Evolutionary conservation across 768 basidiomycete genomes (phyloP), one percentile per base, ranked within the genome.

Genomic region (Boletus pseudo-olivaceus): DNA sequence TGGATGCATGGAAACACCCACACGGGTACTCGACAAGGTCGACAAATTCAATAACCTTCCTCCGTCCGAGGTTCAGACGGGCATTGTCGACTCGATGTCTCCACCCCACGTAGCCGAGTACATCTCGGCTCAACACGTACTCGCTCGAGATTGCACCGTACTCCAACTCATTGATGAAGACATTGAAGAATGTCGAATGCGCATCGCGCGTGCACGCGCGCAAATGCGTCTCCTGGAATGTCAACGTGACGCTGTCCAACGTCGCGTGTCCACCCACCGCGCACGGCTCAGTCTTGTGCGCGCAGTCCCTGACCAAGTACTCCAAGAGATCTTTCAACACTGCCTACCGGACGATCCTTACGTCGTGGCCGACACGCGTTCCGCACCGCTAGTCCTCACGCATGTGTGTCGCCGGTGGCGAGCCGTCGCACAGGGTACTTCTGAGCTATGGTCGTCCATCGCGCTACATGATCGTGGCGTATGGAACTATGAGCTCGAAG

Each of bases 341-440:
- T 73, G 68, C 27, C 30, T 70, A 2, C 70, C 60, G 0, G 58
- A 65, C 19, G 56, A 51, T 11, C 48, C 48, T 17, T 72, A 62
- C 48, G n/a, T 62, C 49, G 48, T 57, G 4, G 72, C 69, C 2
- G 35, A 59, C 23, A 44, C 50, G 7, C 55, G 32, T 45, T 52
- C 58, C 7, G 68, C 70, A 29, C 73, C 73, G 4, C 51, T 74
- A 8, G 51, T 73, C 37, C 67, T 74, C 37, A 63, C 68, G 1
- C 72, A 63, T 19, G 60, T 72, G 29, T 72, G 71, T 54, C 70
- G 61, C 17, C 60, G 70, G 26, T 72, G 71, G 71, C 58, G 71
- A 40, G 44, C 30, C 7, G 59, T 74, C 51, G 61, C 51, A 20
- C 60, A 64, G 15, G 54, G 59, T 5, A 66, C 73, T 2, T 67